Conservation (phyloP, 345 rosid species). For the Salix viminalis region DNA sequence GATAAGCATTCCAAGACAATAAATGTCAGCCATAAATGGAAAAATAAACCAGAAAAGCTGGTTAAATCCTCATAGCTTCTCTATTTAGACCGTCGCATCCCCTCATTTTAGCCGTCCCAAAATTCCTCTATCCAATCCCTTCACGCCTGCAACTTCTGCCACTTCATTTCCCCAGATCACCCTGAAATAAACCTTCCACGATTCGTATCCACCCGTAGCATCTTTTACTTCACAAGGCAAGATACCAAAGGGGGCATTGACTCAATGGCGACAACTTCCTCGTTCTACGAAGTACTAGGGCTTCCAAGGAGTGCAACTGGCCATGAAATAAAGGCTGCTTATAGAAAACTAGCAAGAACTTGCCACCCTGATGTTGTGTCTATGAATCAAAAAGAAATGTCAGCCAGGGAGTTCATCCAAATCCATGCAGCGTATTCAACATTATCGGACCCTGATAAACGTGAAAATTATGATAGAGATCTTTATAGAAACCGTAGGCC, state of each 20-base stretch:
- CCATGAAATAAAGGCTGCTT: conserved; percentile 51
- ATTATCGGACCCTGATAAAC: conserved; percentile 47
- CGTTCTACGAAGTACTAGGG: conserved; percentile 52
- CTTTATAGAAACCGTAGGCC: conserved; percentile 16
- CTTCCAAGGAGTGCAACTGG: conserved; percentile 36
- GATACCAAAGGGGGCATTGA: neutral
- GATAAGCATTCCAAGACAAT: conserved; percentile 31
- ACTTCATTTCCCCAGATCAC: neutral
- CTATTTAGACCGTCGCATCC: neutral
- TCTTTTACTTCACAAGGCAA: neutral
- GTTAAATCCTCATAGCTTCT: neutral
- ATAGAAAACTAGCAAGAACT: conserved; percentile 47
- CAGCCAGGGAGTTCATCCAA: conserved; percentile 41
- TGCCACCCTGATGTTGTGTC: conserved; percentile 61
- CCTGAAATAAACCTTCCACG: neutral
- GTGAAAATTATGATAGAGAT: conserved; percentile 46
- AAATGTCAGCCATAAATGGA: neutral
- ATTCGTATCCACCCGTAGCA: neutral
- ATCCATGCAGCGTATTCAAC: conserved; percentile 57
- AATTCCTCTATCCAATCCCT: too few relatives aligned
- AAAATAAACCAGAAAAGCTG: neutral
- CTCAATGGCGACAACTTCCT: conserved; percentile 26
- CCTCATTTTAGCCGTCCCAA: neutral
- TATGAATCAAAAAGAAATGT: conserved; percentile 32
- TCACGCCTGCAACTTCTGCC: neutral